Evolutionary conservation across 1,139 yeast species (phyloP).

Genomic region (Kodamaea arcana): DNA sequence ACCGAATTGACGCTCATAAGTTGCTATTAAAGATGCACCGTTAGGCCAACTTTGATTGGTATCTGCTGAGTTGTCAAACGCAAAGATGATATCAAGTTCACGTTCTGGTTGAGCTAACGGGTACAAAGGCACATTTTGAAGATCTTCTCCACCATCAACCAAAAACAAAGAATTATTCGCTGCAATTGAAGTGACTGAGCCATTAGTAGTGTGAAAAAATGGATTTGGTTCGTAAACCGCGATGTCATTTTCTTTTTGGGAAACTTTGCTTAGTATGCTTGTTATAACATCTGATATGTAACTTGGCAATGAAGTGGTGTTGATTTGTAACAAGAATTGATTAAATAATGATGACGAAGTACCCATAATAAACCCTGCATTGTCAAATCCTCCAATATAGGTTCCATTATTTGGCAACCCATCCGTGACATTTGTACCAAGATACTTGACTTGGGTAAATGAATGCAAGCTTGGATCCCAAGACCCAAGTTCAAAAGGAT

Average conservation of each 20-base stretch:
- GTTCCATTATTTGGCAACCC: slow-evolving; percentile 44
- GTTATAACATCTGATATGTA: slow-evolving; percentile 15
- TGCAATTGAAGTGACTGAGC: slow-evolving; percentile 13
- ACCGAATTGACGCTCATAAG: slow-evolving; percentile 30
- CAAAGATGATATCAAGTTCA: slow-evolving; percentile 25
- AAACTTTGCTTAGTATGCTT: slow-evolving; percentile 13
- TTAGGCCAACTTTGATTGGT: slow-evolving; percentile 28
- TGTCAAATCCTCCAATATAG: slow-evolving; percentile 37
- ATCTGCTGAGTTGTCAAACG: slow-evolving; percentile 30
- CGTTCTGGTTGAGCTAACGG: slow-evolving; percentile 26
- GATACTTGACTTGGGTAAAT: slow-evolving; percentile 64
- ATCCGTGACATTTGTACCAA: slow-evolving; percentile 63
- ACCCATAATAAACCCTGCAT: slow-evolving; percentile 45
- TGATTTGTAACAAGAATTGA: slow-evolving; percentile 20
- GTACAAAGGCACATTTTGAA: slow-evolving; percentile 26
- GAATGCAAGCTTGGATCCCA: slow-evolving; percentile 77
- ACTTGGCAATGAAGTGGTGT: slow-evolving; percentile 19
- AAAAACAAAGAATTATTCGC: slow-evolving; percentile 19
- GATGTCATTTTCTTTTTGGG: slow-evolving; percentile 17
- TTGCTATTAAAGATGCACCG: slow-evolving; percentile 31
- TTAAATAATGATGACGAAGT: slow-evolving; percentile 44
- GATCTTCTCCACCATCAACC: slow-evolving; percentile 32
- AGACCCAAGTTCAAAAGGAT: slow-evolving; percentile 81
- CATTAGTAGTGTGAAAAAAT: slow-evolving; percentile 14
- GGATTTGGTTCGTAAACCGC: slow-evolving; percentile 24